phyloP scores from a whole-genome alignment of 345 rosid species.

The Camelina sativa region DNA sequence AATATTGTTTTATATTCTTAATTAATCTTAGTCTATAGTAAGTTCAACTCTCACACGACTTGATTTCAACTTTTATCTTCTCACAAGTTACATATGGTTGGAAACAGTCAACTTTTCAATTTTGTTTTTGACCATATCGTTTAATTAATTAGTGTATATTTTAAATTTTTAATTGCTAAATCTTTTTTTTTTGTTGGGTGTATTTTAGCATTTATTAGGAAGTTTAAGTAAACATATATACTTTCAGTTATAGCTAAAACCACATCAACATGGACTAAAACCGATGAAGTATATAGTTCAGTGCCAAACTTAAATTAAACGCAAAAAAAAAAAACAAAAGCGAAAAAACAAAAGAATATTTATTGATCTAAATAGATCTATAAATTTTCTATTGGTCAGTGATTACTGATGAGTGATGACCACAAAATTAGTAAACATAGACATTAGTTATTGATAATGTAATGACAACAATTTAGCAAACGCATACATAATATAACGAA shows the following conservation, averaged over 20 bases:
- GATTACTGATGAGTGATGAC: background rate
- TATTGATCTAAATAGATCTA: background rate
- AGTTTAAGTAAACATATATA: background rate
- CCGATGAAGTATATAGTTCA: background rate
- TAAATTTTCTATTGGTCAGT: background rate
- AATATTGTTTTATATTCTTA: background rate
- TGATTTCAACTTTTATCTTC: background rate
- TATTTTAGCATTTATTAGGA: background rate
- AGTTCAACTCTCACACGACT: background rate
- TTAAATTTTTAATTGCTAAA: background rate
- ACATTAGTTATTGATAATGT: too few species aligned
- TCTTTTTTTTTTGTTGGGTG: background rate
- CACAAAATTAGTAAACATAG: background rate
- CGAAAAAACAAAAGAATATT: background rate
- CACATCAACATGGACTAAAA: conserved; percentile 14
- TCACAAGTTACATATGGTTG: background rate
- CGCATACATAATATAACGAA: background rate
- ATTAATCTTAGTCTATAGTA: conserved; percentile 7
- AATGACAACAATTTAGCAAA: background rate
- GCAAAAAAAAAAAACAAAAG: background rate
- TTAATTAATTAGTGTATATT: conserved; percentile 1
- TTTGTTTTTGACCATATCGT: conserved; percentile 12
- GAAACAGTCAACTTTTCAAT: conserved; percentile 27
- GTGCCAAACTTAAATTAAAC: background rate
- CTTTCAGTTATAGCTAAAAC: conserved; percentile 13